Percentiles rank a stretch among this genome's conserved stretches.
phyloP scores from a whole-genome alignment of 257 asterid species.

The Mitragyna speciosa region DNA sequence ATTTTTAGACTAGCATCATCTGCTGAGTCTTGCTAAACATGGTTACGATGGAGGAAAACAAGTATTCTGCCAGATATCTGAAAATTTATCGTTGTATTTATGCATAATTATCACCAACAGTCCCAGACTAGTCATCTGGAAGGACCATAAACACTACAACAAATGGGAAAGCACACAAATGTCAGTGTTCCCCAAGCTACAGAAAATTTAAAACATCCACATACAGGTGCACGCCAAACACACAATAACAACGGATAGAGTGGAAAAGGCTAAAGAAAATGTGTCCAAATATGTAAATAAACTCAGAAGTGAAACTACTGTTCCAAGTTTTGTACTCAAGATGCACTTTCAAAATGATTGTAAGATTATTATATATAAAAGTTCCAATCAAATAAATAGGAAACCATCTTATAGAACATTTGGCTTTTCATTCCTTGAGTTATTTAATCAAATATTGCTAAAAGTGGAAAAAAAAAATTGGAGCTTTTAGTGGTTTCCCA shows the following conservation, averaged over 20 bases:
- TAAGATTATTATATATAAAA: too few species aligned
- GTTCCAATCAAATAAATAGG: background rate
- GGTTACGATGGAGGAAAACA: background rate
- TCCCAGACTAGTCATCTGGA: background rate
- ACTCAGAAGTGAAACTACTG: background rate
- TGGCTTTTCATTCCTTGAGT: background rate
- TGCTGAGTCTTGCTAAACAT: background rate
- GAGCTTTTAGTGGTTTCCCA: too few species aligned
- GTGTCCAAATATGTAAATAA: background rate
- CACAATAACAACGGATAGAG: background rate
- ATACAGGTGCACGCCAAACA: background rate
- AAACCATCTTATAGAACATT: background rate
- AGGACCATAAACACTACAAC: background rate
- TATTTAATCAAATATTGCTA: too few species aligned
- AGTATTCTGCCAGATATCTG: background rate
- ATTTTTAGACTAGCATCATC: background rate
- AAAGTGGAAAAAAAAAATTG: too few species aligned
- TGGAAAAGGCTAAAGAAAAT: background rate
- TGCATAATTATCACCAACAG: background rate
- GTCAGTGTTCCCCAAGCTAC: background rate
- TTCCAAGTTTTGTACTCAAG: background rate
- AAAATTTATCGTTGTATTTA: background rate
- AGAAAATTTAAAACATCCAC: background rate
- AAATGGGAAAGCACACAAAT: background rate
- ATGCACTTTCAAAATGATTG: background rate